These are phyloP conservation scores for Lecanicillium sp. DNA, from an alignment of 2,329 filamentous ascomycete species.

Conservation along the genomic window DNA sequence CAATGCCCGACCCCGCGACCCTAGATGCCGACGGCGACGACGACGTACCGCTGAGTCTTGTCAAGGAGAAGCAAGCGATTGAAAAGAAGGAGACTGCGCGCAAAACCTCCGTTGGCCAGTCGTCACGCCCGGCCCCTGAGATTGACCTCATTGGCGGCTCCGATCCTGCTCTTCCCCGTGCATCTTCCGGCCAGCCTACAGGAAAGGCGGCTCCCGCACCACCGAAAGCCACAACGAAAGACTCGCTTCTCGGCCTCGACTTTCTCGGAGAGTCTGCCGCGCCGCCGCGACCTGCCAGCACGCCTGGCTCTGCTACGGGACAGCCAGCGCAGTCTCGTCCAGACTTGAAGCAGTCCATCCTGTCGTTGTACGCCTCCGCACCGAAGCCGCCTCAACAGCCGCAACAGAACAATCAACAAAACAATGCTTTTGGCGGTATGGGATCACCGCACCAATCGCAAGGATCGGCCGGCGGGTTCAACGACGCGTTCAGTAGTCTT, in stretches of 20 bases:
- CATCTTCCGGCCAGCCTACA: slow-evolving; percentile 65
- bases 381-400: slow-evolving; percentile 63
- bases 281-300: slow-evolving; percentile 76
- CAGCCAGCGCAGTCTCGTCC: slow-evolving; percentile 66
- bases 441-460: slow-evolving; percentile 51
- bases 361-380: slow-evolving; percentile 84
- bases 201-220: slow-evolving; percentile 47
- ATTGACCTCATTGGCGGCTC: slow-evolving; percentile 80
- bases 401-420: slow-evolving; percentile 41
- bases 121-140: slow-evolving; percentile 36
- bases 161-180: slow-evolving; percentile 58
- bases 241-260: slow-evolving; percentile 86
- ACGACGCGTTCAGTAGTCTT: slow-evolving; percentile 60
- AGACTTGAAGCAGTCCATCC: slow-evolving; percentile 93
- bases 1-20: slow-evolving; percentile 84
- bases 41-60: slow-evolving; percentile 59
- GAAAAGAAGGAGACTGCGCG: slow-evolving; percentile 52
- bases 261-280: slow-evolving; percentile 74
- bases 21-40: slow-evolving; percentile 81
- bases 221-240: slow-evolving; percentile 66
- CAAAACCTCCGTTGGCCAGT: slow-evolving; percentile 48
- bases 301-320: slow-evolving; percentile 31
- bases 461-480: slow-evolving; percentile 53
- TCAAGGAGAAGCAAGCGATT: slow-evolving; percentile 59
- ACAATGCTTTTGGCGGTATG: slow-evolving; percentile 61